Percentiles rank a stretch among this genome's conserved stretches.
These are phyloP conservation scores for Globisporangium solare DNA, from an alignment of 352 stramenopile species.

Conservation along the genomic window DNA sequence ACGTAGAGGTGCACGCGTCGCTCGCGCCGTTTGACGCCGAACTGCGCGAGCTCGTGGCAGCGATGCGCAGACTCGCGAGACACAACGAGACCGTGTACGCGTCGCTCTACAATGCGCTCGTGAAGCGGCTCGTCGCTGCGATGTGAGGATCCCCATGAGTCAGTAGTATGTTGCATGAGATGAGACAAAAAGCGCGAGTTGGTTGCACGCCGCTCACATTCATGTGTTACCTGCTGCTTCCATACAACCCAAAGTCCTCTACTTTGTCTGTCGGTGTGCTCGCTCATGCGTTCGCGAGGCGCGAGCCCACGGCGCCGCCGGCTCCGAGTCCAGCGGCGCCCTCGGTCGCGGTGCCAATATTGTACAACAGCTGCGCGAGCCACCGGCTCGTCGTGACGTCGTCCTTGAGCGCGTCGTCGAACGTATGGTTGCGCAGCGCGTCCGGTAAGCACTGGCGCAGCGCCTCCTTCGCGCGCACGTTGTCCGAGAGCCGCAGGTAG, in stretches of 20 bases:
- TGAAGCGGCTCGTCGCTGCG: conserved; percentile 34
- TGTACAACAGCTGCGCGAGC: conserved; percentile 94
- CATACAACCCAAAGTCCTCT: conserved; percentile 4
- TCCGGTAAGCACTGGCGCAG: conserved; percentile 94
- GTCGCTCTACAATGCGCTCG: conserved; percentile 57
- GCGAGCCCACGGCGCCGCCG: conserved; percentile 10
- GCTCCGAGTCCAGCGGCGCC: neutral
- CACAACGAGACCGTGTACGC: conserved; percentile 70
- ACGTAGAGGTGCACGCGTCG: conserved; percentile 38
- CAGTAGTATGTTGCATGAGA: too few relatives aligned
- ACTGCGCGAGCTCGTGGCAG: conserved; percentile 25
- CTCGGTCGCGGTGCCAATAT: conserved; percentile 49
- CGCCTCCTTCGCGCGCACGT: conserved; percentile 91
- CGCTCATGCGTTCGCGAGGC: conserved; percentile 15
- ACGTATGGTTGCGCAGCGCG: conserved; percentile 94
- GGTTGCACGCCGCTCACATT: too few relatives aligned
- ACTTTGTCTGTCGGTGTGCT: neutral
- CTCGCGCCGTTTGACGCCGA: conserved; percentile 44
- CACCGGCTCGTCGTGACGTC: conserved; percentile 96
- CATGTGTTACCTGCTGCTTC: too few relatives aligned
- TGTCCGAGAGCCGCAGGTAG: conserved; percentile 94
- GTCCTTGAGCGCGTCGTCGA: conserved; percentile 92
- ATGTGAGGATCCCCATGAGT: conserved; percentile 12
- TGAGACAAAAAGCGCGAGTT: too few relatives aligned
- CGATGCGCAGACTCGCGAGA: conserved; percentile 39